Base-by-base conservation (phyloP, 768 basidiomycete species). In the Crepidotus variabilis region DNA sequence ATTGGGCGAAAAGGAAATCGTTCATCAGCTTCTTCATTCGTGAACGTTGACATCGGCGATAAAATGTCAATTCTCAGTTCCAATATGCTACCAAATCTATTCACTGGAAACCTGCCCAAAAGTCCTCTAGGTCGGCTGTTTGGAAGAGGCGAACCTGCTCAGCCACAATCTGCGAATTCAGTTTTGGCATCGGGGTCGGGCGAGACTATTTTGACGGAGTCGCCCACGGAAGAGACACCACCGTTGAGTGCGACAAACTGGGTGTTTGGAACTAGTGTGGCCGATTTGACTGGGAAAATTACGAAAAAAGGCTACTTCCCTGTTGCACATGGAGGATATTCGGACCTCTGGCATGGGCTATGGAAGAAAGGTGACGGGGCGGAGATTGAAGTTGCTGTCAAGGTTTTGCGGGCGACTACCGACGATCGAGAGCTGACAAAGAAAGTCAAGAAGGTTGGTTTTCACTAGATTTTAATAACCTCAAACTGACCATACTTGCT, bases 261-360 rank as follows among this genome's bases (percentile, higher is more conserved):
- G 55, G 50, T 32, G 50, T 28, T 22, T 47, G 47, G 36, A 43
- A 24, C 14, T 14, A 22, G 54, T 39, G 50, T 70, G 21, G 61
- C 65, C 10, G 69, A 76, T 58, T 60, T 75, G 18, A 72, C 71
- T 16, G 70, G 69, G 10, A 56, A 70, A 13, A 63, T 77, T 32
- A 57, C 47, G 39, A 63, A 65, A 47, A 65, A 70, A 39, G 72
- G 68, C 10, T 65, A 63, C 58, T 70, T 71, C 53, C 63, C 77
- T 1, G 67, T 70, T 47, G 74, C 75, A 0, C 72, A 73, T 57
- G 78, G 78, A 7, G 78, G 76, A 10, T 78, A 75, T 59, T 71
- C 74, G 13, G 78, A 79, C 61, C 70, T 78, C 16, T 79, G 72
- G 72, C 72, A 65, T 51, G 74, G 72, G 1, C 61, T 64, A 6